A percentile compares a stretch with the other conserved stretches of the same genome.
Evolutionary conservation across 164 flowering plant species (phyloP).

Genomic region (Saururus chinensis): DNA sequence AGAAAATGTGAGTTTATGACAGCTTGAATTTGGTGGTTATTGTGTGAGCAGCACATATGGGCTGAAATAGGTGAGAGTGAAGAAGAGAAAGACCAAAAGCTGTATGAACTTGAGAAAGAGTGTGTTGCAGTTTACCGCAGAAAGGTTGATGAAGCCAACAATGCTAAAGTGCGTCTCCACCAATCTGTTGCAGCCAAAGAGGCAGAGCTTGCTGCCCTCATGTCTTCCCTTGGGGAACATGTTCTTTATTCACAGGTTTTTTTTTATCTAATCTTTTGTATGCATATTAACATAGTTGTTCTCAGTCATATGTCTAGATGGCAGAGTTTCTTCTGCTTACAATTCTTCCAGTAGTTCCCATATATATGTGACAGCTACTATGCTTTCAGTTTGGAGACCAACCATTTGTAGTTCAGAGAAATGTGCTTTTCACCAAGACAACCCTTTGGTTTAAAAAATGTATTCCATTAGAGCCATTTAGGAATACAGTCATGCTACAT

Average conservation of each 20-base stretch:
- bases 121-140: conserved; percentile 72
- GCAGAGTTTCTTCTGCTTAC: not conserved
- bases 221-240: conserved; percentile 80
- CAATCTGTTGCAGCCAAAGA: conserved; percentile 75
- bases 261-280: not conserved
- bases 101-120: conserved; percentile 73
- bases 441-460: too few relatives aligned
- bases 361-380: too few relatives aligned
- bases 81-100: conserved; percentile 67
- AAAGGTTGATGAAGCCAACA: conserved; percentile 82
- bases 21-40: conserved; percentile 1
- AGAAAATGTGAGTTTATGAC: not conserved
- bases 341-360: too few relatives aligned
- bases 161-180: conserved; percentile 68
- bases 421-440: too few relatives aligned
- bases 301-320: not conserved
- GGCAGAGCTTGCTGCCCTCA: conserved; percentile 78
- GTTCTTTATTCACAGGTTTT: conserved; percentile 51
- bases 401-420: too few relatives aligned
- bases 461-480: too few relatives aligned
- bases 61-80: conserved; percentile 81
- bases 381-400: too few relatives aligned
- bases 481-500: too few relatives aligned
- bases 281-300: not conserved
- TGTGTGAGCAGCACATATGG: conserved; percentile 70